Evolutionary conservation across 257 asterid genomes (phyloP).

Genomic region (Solanum chilense): DNA sequence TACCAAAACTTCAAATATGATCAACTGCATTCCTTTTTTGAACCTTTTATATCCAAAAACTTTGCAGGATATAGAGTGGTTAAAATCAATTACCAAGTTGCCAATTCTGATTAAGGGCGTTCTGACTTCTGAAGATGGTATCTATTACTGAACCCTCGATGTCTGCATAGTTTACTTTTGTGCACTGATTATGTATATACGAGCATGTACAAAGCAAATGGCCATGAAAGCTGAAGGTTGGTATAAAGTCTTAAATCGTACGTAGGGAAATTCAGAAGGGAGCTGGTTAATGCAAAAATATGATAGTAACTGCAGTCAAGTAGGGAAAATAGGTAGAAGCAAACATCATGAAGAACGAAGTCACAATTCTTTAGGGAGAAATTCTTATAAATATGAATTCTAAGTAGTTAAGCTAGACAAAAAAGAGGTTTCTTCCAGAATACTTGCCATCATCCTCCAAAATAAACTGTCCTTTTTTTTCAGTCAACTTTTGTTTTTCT

Average conservation of each 20-base stretch:
- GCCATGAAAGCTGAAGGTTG: not conserved
- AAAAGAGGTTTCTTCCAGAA: not conserved
- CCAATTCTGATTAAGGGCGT: conserved; percentile 56
- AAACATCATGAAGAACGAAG: not conserved
- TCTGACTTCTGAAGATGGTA: conserved; percentile 62
- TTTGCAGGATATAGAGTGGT: conserved; percentile 59
- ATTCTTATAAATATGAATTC: not conserved
- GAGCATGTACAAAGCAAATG: not conserved
- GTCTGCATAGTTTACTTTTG: not conserved
- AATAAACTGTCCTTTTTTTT: not conserved
- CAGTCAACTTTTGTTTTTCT: not conserved
- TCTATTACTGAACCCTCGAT: not conserved
- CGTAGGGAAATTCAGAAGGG: not conserved
- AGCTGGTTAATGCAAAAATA: not conserved
- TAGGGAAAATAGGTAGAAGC: not conserved
- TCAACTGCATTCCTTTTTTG: not conserved
- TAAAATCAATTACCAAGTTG: conserved; percentile 46
- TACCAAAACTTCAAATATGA: not conserved
- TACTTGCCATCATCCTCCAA: not conserved
- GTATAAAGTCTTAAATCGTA: not conserved
- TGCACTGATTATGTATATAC: not conserved
- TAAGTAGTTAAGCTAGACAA: not conserved
- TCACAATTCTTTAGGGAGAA: not conserved
- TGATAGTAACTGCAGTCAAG: not conserved
- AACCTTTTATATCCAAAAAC: not conserved